phyloP scores from a whole-genome alignment of 2,329 filamentous ascomycete genomes.

The Fusarium verticillioides region DNA sequence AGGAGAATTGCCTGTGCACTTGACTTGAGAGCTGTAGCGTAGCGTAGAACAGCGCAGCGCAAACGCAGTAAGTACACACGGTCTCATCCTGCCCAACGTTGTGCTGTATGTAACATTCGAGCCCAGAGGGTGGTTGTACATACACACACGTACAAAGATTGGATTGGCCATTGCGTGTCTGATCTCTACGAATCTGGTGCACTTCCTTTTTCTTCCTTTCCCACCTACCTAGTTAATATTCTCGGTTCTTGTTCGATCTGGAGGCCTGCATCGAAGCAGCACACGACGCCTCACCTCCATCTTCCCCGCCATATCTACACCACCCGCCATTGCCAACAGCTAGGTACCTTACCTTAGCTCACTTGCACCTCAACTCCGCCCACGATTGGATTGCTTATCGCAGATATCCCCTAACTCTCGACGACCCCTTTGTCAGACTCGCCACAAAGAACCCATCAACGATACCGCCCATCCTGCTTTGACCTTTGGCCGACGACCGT shows the following conservation, averaged over 20 bases:
- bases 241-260: slow-evolving; percentile 30
- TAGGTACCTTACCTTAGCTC: slow-evolving; percentile 34
- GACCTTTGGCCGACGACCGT: slow-evolving; percentile 34
- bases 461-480: slow-evolving; percentile 14
- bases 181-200: slow-evolving; percentile 24
- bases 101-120: slow-evolving; percentile 29
- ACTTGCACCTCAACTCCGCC: slow-evolving; percentile 30
- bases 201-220: slow-evolving; percentile 3
- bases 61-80: not conserved
- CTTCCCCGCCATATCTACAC: slow-evolving; percentile 29
- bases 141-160: slow-evolving; percentile 21
- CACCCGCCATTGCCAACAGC: slow-evolving; percentile 36
- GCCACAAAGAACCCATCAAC: slow-evolving; percentile 15
- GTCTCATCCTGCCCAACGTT: slow-evolving; percentile 22
- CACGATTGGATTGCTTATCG: slow-evolving; percentile 38
- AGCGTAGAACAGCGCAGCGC: not conserved
- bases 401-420: slow-evolving; percentile 13
- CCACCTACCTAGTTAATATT: slow-evolving; percentile 5
- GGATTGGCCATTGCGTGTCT: slow-evolving; percentile 27
- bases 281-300: slow-evolving; percentile 39
- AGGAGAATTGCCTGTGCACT: slow-evolving; percentile 35
- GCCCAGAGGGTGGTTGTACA: slow-evolving; percentile 21
- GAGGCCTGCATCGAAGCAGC: slow-evolving; percentile 31
- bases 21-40: slow-evolving; percentile 7
- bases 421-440: slow-evolving; percentile 7